phyloP scores from a whole-genome alignment of 257 asterid species.

The Nicotiana undulata region DNA sequence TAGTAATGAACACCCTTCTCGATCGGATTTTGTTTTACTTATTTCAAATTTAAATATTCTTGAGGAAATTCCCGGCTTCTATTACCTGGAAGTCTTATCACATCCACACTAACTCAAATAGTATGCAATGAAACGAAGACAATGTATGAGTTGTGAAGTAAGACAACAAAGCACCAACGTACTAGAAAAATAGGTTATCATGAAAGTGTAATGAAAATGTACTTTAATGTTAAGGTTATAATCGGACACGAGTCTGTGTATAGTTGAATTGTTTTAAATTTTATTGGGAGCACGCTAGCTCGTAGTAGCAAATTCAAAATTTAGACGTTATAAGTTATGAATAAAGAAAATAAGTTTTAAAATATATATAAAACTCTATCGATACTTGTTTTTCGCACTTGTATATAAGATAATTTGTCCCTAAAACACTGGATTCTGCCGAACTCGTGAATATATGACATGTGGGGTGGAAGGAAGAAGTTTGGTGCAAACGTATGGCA shows the following conservation, averaged over 20 bases:
- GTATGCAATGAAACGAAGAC: too few relatives aligned
- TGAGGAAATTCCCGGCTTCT: too few relatives aligned
- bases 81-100: too few relatives aligned
- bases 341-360: not conserved
- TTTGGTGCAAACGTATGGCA: not conserved
- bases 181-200: too few relatives aligned
- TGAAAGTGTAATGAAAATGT: not conserved
- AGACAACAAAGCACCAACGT: too few relatives aligned
- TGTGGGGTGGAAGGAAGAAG: not conserved
- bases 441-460: too few relatives aligned
- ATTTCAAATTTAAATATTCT: too few relatives aligned
- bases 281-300: not conserved
- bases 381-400: not conserved
- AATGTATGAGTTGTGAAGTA: too few relatives aligned
- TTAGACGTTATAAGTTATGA: not conserved
- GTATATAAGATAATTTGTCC: not conserved
- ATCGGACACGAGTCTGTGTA: too few relatives aligned
- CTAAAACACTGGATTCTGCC: accelerated
- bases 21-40: too few relatives aligned
- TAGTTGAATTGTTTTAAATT: not conserved
- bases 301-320: not conserved
- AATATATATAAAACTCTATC: not conserved
- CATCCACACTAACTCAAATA: too few relatives aligned
- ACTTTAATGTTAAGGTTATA: not conserved
- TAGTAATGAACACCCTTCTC: too few relatives aligned